These are phyloP conservation scores for Achlya hypogyna DNA, from an alignment of 352 stramenopile species.

Conservation along the genomic window DNA sequence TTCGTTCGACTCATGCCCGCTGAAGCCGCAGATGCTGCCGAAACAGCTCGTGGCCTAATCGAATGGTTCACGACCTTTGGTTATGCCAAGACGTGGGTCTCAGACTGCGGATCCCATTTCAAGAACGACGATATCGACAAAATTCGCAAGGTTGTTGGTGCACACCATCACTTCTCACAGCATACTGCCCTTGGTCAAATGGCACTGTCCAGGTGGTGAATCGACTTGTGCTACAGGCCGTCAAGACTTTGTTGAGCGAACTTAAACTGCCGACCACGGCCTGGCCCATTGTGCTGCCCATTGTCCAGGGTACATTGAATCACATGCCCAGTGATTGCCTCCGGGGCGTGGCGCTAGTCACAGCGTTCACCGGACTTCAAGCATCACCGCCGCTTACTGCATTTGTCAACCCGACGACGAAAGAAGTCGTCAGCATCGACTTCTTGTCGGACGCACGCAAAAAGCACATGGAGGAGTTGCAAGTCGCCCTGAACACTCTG, in stretches of 20 bases:
- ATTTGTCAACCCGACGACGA: slow-evolving; percentile 14
- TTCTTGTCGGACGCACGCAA: background rate
- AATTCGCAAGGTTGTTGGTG: slow-evolving; percentile 15
- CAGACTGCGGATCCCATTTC: slow-evolving; percentile 26
- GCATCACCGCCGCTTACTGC: slow-evolving; percentile 3
- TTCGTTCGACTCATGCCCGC: slow-evolving; percentile 20
- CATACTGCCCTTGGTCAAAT: slow-evolving; percentile 30
- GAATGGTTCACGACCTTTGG: slow-evolving; percentile 32
- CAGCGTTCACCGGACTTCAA: background rate
- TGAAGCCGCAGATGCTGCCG: background rate
- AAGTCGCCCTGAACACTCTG: background rate
- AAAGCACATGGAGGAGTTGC: slow-evolving; percentile 7
- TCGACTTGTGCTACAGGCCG: slow-evolving; percentile 17
- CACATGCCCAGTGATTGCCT: slow-evolving; percentile 4
- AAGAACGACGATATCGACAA: slow-evolving; percentile 25
- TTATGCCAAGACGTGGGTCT: slow-evolving; percentile 23
- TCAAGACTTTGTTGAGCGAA: slow-evolving; percentile 17
- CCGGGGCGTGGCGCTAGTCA: slow-evolving; percentile 3
- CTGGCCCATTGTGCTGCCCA: background rate
- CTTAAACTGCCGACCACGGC: background rate
- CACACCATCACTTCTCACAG: slow-evolving; percentile 23
- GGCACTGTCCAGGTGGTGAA: slow-evolving; percentile 29
- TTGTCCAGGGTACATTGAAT: slow-evolving; percentile 10
- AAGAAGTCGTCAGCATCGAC: slow-evolving; percentile 7
- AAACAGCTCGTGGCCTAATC: background rate